A percentile compares a stretch with the other conserved stretches of the same genome.
These are phyloP conservation scores for Pilasporangium apinafurcum DNA, from an alignment of 352 stramenopile genomes.

Conservation along the genomic window DNA sequence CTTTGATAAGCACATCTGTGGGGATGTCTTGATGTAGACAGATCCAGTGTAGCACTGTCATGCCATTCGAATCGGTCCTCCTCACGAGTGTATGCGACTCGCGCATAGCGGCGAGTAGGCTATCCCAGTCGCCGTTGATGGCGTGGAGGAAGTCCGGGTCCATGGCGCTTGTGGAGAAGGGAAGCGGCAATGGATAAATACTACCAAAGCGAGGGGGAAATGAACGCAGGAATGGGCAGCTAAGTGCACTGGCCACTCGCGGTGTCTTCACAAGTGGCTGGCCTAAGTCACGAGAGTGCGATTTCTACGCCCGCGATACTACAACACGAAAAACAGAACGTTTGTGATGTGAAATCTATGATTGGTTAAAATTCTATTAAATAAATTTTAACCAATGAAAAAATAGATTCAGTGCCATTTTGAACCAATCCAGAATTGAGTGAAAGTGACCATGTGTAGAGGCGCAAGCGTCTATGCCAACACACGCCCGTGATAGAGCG, in stretches of 20 bases:
- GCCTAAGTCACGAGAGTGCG: neutral
- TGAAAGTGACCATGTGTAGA: no score
- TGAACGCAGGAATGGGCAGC: neutral
- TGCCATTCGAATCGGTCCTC: slow-evolving; percentile 58
- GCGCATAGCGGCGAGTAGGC: slow-evolving; percentile 54
- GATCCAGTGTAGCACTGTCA: slow-evolving; percentile 77
- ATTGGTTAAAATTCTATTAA: no score
- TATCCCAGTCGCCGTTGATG: slow-evolving; percentile 79
- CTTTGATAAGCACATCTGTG: slow-evolving; percentile 72
- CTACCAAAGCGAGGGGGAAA: no score
- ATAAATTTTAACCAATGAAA: no score
- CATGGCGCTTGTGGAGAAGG: slow-evolving; percentile 21
- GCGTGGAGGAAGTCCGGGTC: slow-evolving; percentile 70
- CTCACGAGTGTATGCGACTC: slow-evolving; percentile 50
- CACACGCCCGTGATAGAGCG: no score
- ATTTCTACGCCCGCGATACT: no score
- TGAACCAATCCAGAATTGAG: no score
- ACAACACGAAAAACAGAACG: no score
- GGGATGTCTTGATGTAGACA: slow-evolving; percentile 72
- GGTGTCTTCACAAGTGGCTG: neutral
- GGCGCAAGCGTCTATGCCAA: no score
- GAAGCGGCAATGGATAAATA: neutral
- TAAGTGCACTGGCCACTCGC: neutral
- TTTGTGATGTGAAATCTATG: no score
- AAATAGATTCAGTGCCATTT: no score